A percentile compares a stretch with the other conserved stretches of the same genome.
phyloP scores from a whole-genome alignment of 139 green algal genomes.

The Mychonastes homosphaera region DNA sequence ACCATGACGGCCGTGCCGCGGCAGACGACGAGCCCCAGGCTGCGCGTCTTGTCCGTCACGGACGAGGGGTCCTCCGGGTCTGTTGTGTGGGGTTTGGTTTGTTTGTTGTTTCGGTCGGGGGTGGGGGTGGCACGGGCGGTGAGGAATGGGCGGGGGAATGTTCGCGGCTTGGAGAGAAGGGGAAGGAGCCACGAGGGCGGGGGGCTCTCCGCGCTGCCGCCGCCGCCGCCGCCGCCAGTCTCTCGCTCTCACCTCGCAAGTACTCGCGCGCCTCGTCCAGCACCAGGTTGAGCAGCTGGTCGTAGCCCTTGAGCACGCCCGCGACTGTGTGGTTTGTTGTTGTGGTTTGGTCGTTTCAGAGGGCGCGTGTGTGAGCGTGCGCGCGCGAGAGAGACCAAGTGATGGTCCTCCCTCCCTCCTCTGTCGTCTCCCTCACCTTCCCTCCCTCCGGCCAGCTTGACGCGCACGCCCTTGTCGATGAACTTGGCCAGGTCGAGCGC shows the following conservation, averaged over 20 bases:
- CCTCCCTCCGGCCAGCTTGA: conserved; percentile 87
- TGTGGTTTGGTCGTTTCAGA: no score
- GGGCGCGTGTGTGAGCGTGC: no score
- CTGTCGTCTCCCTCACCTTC: conserved; percentile 57
- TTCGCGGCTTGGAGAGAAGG: not conserved
- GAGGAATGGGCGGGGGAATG: not conserved
- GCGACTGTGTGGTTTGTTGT: conserved; percentile 38
- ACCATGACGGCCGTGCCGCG: conserved; percentile 88
- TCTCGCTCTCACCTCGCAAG: conserved; percentile 58
- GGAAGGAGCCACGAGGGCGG: not conserved
- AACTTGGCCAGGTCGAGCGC: conserved; percentile 88
- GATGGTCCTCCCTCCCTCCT: no score
- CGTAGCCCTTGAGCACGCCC: conserved; percentile 91
- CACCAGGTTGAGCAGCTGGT: conserved; percentile 97
- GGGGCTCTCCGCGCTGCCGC: not conserved
- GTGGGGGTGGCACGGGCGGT: no score
- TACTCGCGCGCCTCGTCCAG: conserved; percentile 88
- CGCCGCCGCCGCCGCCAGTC: not conserved
- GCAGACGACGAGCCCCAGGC: conserved; percentile 75
- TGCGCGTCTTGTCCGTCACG: conserved; percentile 69
- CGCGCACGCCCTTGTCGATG: conserved; percentile 88
- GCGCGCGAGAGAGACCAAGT: no score
- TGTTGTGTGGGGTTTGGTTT: no score
- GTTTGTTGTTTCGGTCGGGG: no score
- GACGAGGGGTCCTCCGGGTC: conserved; percentile 75